Base-by-base conservation (phyloP, 1,284 basidiomycete genomes). In the Psilocybe mexicana region DNA sequence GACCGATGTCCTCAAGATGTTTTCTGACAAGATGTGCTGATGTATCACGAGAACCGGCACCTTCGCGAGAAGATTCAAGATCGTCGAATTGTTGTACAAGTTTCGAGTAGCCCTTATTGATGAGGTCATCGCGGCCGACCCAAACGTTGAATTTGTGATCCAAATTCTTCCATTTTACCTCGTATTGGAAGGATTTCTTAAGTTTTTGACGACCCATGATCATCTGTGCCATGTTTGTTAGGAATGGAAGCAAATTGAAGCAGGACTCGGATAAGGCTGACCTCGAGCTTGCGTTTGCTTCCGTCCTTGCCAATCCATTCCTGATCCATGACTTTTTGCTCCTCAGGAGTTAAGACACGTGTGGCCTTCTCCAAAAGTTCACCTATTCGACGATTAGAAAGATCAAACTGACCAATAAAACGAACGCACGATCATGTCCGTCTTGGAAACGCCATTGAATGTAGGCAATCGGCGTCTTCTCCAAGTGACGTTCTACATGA, bases 381-480 rank as follows among this genome's bases (percentile, higher is more conserved):
- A 62, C 88, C 88, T 91, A 65, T 54, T 58, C 51, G 43, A 53
- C 44, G 55, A 54, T 60, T 14, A 66, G 59, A 38, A 61, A 43
- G 44, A 54, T 36, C 43, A 26, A 11, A n/a, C 23, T 52, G 24
- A 53, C 33, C 28, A n/a, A 40, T 61, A 28, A 40, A 43, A 3
- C 14, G 43, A 33, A 79, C 87, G 64, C 81, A 88, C 96, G 92
- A 81, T 99, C 96, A 75, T 97, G 93, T 49, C 96, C 97, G 74
- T 98, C 96, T 76, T 98, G 96, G 86, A 96, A 99, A 69, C 96
- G 92, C 96, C 96, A 99, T 76, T 96, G 94, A 68, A 98, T 97
- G 72, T 98, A 98, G 61, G 90, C 90, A 60, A 96, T 93, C 23
- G 95, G 93, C 7, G 94, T 96, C 79, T 97, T 96, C 75, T 96